A percentile compares a stretch with the other conserved stretches of the same genome.
phyloP scores from a whole-genome alignment of 352 stramenopile species.

The Poterioochromonas sp. region DNA sequence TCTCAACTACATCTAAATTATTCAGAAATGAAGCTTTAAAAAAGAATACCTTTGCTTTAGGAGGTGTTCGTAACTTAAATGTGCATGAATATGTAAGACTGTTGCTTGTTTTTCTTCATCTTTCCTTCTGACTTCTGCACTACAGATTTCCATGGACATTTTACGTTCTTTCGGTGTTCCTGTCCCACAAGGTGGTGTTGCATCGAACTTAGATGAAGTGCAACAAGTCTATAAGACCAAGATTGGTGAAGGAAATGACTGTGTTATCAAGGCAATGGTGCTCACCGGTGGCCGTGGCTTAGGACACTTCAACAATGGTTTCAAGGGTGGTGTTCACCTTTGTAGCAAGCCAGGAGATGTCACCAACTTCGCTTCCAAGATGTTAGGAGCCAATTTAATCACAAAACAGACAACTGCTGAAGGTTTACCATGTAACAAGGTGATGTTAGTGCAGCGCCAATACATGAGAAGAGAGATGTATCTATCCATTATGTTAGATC shows the following conservation, averaged over 20 bases:
- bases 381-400: constrained; percentile 82
- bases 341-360: constrained; percentile 72
- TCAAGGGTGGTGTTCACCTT: constrained; percentile 95
- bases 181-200: constrained; percentile 45
- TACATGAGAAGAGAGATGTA: constrained; percentile 94
- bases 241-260: constrained; percentile 36
- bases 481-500: constrained; percentile 96
- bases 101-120: neutral
- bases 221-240: neutral
- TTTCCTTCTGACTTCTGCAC: neutral
- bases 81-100: constrained; percentile 81
- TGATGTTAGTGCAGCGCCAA: constrained; percentile 74
- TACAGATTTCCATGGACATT: constrained; percentile 60
- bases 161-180: constrained; percentile 74
- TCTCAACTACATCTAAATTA: too few relatives aligned
- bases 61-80: constrained; percentile 64
- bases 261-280: constrained; percentile 79
- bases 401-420: constrained; percentile 83
- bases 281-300: constrained; percentile 87
- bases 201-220: constrained; percentile 5
- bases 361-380: constrained; percentile 66
- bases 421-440: constrained; percentile 72
- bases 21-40: too few relatives aligned
- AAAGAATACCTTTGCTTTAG: constrained; percentile 22
- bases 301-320: constrained; percentile 91